Evolutionary conservation across 2,329 filamentous ascomycete species (phyloP).

Genomic region (Penicillium sp.): DNA sequence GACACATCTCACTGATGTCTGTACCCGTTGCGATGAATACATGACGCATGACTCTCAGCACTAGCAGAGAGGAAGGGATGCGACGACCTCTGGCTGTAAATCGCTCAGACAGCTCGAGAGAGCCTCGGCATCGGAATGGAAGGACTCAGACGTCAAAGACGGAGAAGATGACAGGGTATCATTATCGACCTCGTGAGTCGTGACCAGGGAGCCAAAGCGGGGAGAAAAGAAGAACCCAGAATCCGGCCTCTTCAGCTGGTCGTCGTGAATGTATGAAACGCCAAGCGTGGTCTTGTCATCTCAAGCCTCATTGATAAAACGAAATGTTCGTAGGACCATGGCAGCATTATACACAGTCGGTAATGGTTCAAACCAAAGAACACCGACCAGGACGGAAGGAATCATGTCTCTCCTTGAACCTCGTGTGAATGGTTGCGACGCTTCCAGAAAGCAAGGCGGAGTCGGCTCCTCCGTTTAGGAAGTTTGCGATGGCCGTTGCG

Average conservation of each 20-base stretch:
- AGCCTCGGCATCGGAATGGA: conserved; percentile 5
- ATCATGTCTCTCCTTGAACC: conserved; percentile 34
- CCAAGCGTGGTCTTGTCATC: conserved; percentile 19
- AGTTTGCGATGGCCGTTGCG: conserved; percentile 26
- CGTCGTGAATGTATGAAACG: conserved; percentile 33
- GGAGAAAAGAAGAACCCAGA: neutral
- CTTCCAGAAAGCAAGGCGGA: conserved; percentile 44
- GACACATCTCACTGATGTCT: neutral
- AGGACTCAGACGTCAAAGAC: neutral
- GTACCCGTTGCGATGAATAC: conserved; percentile 5
- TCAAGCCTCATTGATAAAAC: conserved; percentile 25
- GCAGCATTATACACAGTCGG: conserved; percentile 21
- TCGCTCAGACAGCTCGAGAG: conserved; percentile 1
- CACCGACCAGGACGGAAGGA: conserved; percentile 9
- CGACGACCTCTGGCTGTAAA: neutral
- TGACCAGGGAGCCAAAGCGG: conserved; percentile 10
- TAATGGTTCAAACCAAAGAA: conserved; percentile 3
- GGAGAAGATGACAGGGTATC: neutral
- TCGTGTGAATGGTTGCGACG: conserved; percentile 34
- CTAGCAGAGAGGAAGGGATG: conserved; percentile 2
- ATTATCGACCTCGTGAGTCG: conserved; percentile 19
- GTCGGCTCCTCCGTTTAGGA: conserved; percentile 38
- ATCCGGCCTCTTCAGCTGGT: conserved; percentile 15
- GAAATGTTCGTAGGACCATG: conserved; percentile 28
- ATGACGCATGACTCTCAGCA: conserved; percentile 6